A percentile compares a stretch with the other conserved stretches of the same genome.
Evolutionary conservation across 495 filamentous ascomycete species (phyloP).

Genomic region (Talaromyces nanjingensis): DNA sequence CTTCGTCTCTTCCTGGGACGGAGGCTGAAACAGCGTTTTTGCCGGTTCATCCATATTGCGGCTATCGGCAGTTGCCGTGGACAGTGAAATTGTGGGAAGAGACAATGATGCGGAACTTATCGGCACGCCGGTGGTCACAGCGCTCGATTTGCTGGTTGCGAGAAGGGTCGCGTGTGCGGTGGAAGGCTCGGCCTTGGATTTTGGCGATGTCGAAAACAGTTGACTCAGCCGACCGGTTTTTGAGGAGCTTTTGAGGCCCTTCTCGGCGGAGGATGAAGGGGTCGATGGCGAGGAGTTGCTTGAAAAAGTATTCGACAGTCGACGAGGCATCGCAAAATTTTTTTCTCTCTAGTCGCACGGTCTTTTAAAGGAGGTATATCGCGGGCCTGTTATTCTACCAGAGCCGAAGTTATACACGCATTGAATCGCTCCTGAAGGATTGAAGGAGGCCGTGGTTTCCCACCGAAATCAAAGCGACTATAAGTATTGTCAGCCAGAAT

Average conservation of each 20-base stretch:
- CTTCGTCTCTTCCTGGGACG: slow-evolving; percentile 73
- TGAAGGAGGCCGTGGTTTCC: neutral
- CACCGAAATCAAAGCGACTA: neutral
- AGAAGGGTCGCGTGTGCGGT: slow-evolving; percentile 52
- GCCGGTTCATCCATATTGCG: slow-evolving; percentile 63
- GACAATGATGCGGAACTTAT: slow-evolving; percentile 68
- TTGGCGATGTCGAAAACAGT: slow-evolving; percentile 54
- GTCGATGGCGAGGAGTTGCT: slow-evolving; percentile 34
- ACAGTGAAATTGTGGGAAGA: slow-evolving; percentile 86
- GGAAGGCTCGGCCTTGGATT: slow-evolving; percentile 41
- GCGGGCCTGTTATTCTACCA: neutral
- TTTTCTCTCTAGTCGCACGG: neutral
- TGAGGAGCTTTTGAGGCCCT: slow-evolving; percentile 46
- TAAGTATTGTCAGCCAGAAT: neutral
- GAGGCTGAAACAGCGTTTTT: slow-evolving; percentile 84
- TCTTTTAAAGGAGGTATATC: neutral
- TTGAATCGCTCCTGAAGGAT: neutral
- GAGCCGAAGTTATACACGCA: neutral
- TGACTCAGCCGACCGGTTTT: slow-evolving; percentile 58
- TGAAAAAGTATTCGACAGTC: slow-evolving; percentile 42
- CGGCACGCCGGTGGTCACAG: slow-evolving; percentile 49
- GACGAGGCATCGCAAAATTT: slow-evolving; percentile 46
- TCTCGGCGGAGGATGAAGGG: slow-evolving; percentile 40
- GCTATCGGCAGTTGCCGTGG: slow-evolving; percentile 77
- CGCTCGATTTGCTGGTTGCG: slow-evolving; percentile 47